These are phyloP conservation scores for Vaccinium darrowii DNA, from an alignment of 148 eudicot species.

Conservation along the genomic window DNA sequence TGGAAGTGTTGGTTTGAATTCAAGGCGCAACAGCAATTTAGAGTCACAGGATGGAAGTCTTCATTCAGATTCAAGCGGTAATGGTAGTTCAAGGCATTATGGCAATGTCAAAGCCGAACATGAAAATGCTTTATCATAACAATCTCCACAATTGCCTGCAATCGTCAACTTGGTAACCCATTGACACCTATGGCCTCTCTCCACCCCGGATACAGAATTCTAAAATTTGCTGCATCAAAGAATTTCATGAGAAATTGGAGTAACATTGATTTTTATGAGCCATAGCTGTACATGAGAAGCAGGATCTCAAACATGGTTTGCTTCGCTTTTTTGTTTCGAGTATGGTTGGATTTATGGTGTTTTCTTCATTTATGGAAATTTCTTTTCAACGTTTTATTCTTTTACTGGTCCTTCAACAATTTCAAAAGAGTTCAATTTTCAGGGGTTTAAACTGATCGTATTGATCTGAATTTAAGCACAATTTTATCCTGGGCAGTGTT, in stretches of 20 bases:
- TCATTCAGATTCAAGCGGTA: not conserved
- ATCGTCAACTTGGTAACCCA: not conserved
- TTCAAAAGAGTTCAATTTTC: no score
- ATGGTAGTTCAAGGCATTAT: not conserved
- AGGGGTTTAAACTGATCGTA: no score
- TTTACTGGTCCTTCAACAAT: no score
- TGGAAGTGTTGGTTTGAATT: not conserved
- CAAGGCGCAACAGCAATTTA: not conserved
- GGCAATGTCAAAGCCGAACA: not conserved
- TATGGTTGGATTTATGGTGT: not conserved
- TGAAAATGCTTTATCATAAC: not conserved
- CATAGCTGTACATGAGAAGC: constrained; percentile 6
- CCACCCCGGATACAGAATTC: not conserved
- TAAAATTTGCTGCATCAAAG: not conserved
- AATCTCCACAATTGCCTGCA: not conserved
- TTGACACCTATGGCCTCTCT: not conserved
- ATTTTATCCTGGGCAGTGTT: not conserved
- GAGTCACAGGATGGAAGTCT: not conserved
- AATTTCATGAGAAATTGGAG: not conserved
- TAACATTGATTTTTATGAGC: not conserved
- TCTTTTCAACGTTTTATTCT: no score
- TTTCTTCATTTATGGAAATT: not conserved
- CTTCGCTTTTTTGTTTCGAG: not conserved
- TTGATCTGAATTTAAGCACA: not conserved
- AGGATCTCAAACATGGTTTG: not conserved